Percentiles rank a stretch among this genome's conserved stretches.
phyloP scores from a whole-genome alignment of 768 basidiomycete species.

The Botryobasidium botryosum region DNA sequence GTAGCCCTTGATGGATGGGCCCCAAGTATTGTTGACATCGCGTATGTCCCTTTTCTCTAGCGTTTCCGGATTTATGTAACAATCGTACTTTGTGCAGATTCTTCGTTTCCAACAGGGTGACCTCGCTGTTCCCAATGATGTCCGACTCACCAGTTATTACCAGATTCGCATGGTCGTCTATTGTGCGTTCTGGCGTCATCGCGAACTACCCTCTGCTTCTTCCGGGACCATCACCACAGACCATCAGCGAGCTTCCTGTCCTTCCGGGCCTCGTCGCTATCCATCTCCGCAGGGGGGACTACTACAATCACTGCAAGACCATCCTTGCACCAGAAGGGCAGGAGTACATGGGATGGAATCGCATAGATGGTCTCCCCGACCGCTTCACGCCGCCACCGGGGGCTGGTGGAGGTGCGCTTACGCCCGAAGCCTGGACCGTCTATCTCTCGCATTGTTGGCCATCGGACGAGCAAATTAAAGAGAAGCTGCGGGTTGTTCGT shows the following conservation, averaged over 20 bases:
- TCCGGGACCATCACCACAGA: neutral
- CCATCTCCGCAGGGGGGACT: neutral
- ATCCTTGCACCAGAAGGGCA: neutral
- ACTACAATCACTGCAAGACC: neutral
- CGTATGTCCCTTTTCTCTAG: neutral
- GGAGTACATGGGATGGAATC: constrained; percentile 1
- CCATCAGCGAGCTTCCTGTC: neutral
- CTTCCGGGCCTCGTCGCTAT: neutral
- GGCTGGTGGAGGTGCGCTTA: neutral
- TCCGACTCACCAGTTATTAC: neutral
- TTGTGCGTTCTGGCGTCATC: neutral
- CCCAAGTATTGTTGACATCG: neutral
- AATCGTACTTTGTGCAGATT: neutral
- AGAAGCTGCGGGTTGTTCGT: neutral
- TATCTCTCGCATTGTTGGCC: neutral
- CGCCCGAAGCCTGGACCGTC: too few relatives aligned
- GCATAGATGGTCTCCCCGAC: neutral
- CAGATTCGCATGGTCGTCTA: neutral
- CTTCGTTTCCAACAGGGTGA: neutral
- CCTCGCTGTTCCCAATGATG: neutral
- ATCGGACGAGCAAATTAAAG: neutral
- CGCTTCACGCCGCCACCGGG: neutral
- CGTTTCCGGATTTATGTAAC: neutral
- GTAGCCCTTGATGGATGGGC: neutral
- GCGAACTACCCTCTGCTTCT: neutral